A percentile compares a stretch with the other conserved stretches of the same genome.
phyloP scores from a whole-genome alignment of 2,329 filamentous ascomycete species.

The Claviceps africana region DNA sequence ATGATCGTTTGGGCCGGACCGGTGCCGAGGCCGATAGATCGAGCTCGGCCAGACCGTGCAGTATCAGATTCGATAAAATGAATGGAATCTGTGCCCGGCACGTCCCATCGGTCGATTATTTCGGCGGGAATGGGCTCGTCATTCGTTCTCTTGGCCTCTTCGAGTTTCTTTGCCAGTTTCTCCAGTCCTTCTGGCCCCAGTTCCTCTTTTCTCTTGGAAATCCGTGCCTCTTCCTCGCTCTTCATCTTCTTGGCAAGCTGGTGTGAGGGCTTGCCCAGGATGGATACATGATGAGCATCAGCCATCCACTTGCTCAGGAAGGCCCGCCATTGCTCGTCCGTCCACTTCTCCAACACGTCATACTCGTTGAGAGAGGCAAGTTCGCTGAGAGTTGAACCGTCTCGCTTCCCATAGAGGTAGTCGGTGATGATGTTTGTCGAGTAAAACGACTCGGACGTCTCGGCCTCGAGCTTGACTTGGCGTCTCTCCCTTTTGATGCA shows the following conservation, averaged over 20 bases:
- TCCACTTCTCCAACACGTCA: slow-evolving; percentile 64
- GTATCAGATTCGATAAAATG: slow-evolving; percentile 86
- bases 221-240: slow-evolving; percentile 60
- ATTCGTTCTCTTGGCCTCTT: slow-evolving; percentile 76
- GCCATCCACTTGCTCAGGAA: slow-evolving; percentile 76
- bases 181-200: slow-evolving; percentile 74
- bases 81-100: slow-evolving; percentile 79
- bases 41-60: slow-evolving; percentile 67
- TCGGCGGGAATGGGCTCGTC: slow-evolving; percentile 72
- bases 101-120: slow-evolving; percentile 66
- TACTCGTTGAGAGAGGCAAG: slow-evolving; percentile 44
- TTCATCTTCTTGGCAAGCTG: slow-evolving; percentile 71
- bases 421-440: slow-evolving; percentile 78
- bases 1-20: slow-evolving; percentile 64
- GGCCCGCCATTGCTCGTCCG: slow-evolving; percentile 66
- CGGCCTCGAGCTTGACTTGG: slow-evolving; percentile 70
- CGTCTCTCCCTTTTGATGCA: slow-evolving; percentile 72
- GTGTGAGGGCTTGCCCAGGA: slow-evolving; percentile 75
- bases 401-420: slow-evolving; percentile 75
- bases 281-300: slow-evolving; percentile 73
- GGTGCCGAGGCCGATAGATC: slow-evolving; percentile 49
- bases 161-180: slow-evolving; percentile 59
- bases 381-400: slow-evolving; percentile 60
- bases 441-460: slow-evolving; percentile 69
- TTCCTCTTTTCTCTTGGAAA: slow-evolving; percentile 63